Percentiles rank a stretch among this genome's conserved stretches.
Evolutionary conservation across 1,139 yeast species (phyloP).

Genomic region (Nadsonia starkeyi-henricii): DNA sequence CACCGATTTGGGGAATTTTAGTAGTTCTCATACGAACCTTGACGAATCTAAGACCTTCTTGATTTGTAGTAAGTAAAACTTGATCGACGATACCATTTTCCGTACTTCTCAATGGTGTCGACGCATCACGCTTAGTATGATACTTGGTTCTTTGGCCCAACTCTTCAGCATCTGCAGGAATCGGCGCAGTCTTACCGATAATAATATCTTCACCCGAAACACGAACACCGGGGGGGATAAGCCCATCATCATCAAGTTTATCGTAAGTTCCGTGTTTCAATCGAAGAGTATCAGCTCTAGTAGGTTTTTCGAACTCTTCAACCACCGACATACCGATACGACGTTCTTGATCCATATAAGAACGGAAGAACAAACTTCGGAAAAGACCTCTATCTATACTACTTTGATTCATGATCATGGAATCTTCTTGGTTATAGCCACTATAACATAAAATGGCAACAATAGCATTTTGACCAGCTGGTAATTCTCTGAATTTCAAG

Average conservation of each 20-base stretch:
- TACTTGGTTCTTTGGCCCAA: conserved; percentile 96
- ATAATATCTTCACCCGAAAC: conserved; percentile 98
- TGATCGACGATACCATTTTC: conserved; percentile 98
- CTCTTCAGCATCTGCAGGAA: conserved; percentile 96
- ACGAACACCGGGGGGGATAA: conserved; percentile 95
- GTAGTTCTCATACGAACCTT: conserved; percentile 98
- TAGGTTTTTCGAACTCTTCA: conserved; percentile 91
- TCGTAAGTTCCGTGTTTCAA: conserved; percentile 97
- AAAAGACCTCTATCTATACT: conserved; percentile 94
- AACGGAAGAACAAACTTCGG: conserved; percentile 88
- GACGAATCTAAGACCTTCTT: conserved; percentile 93
- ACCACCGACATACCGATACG: conserved; percentile 97
- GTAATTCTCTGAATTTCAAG: conserved; percentile 90
- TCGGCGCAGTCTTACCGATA: conserved; percentile 96
- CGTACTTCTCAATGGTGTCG: conserved; percentile 91
- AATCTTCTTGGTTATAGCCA: conserved; percentile 99
- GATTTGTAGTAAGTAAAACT: conserved; percentile 89
- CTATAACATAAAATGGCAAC: conserved; percentile 97
- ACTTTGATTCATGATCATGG: conserved; percentile 98
- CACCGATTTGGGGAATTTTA: conserved; percentile 97
- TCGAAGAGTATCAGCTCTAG: conserved; percentile 83
- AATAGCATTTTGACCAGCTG: conserved; percentile 98
- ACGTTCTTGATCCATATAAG: conserved; percentile 97
- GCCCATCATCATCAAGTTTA: conserved; percentile 94
- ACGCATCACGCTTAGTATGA: conserved; percentile 97